These are phyloP conservation scores for Apiotrichum laibachii DNA, from an alignment of 1,284 basidiomycete genomes.

Conservation along the genomic window DNA sequence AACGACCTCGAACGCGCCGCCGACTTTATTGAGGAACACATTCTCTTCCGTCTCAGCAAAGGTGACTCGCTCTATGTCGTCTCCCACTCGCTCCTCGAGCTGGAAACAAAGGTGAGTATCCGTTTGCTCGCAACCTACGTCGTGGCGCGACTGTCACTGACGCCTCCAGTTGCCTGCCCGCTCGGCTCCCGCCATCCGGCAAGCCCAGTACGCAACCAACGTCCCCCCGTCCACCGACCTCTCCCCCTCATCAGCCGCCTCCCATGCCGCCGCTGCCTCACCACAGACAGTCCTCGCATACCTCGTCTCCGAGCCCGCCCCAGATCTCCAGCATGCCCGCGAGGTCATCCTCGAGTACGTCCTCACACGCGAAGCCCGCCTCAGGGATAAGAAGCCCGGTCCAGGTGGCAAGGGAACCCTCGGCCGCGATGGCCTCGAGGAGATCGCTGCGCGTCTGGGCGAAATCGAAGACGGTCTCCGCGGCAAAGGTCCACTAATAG, in stretches of 20 bases:
- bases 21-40: conserved; percentile 45
- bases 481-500: conserved; percentile 18
- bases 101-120: conserved; percentile 38
- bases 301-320: conserved; percentile 36
- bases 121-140: neutral
- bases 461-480: conserved; percentile 44
- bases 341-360: conserved; percentile 51
- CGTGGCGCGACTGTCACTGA: conserved; percentile 1
- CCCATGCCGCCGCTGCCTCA: conserved; percentile 39
- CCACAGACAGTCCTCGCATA: conserved; percentile 37
- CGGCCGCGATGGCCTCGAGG: conserved; percentile 43
- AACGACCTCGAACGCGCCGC: conserved; percentile 18
- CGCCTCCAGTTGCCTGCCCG: conserved; percentile 30
- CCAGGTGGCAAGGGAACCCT: conserved; percentile 48
- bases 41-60: conserved; percentile 37
- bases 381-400: conserved; percentile 41
- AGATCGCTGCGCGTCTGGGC: conserved; percentile 38
- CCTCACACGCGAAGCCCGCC: conserved; percentile 37
- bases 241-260: conserved; percentile 38
- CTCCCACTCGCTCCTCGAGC: conserved; percentile 36
- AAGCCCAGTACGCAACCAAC: conserved; percentile 45
- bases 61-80: conserved; percentile 47
- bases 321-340: conserved; percentile 42
- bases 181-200: conserved; percentile 34
- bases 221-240: conserved; percentile 46